Conservation (phyloP, 2,329 filamentous ascomycete species). For the Aspergillus quadricinctus region DNA sequence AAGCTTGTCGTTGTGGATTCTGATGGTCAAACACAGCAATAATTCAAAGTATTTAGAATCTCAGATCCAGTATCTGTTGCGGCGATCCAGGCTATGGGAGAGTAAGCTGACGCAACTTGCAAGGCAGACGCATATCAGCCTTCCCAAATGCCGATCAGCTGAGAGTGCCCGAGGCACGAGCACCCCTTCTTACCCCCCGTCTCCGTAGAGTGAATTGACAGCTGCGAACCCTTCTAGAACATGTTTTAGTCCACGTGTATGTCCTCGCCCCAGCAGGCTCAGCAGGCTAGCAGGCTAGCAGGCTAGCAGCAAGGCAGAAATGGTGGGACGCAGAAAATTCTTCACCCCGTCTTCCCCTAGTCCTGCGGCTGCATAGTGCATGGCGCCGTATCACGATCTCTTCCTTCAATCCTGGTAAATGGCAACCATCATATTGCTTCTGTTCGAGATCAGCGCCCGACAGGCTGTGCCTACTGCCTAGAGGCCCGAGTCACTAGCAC, state of each 20-base stretch:
- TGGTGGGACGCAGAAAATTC: neutral
- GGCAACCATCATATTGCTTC: neutral
- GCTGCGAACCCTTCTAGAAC: neutral
- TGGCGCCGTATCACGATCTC: neutral
- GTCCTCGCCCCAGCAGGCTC: neutral
- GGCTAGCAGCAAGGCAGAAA: neutral
- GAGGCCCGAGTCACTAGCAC: neutral
- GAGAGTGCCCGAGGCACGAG: neutral
- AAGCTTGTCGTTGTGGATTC: no score
- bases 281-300: no score
- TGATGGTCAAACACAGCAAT: neutral
- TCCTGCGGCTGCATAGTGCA: no score
- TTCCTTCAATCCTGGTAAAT: neutral
- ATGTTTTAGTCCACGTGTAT: neutral
- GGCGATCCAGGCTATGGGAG: no score
- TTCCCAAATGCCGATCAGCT: neutral
- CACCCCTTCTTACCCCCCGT: neutral
- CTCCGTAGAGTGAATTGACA: neutral
- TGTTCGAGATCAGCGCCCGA: neutral
- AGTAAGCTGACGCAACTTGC: neutral
- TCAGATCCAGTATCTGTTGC: neutral
- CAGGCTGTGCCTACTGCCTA: neutral
- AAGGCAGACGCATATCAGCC: neutral
- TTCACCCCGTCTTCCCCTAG: neutral
- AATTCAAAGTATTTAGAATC: neutral